A percentile compares a stretch with the other conserved stretches of the same genome.
These are phyloP conservation scores for Triangularia verruculosa DNA, from an alignment of 2,329 filamentous ascomycete species.

Conservation along the genomic window DNA sequence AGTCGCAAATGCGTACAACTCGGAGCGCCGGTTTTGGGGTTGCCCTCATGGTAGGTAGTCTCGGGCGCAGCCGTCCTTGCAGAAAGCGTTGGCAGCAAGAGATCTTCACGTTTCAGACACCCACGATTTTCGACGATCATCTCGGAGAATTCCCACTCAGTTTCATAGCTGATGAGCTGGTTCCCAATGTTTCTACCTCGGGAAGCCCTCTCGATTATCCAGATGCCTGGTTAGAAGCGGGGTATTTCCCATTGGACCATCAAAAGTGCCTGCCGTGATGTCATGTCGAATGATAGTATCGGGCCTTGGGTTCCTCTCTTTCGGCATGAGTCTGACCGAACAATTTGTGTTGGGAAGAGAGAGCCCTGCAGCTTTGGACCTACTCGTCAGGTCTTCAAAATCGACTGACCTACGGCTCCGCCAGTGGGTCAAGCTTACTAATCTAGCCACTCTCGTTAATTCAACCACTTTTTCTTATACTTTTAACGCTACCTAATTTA, in stretches of 20 bases:
- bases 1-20: not conserved
- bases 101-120: not conserved
- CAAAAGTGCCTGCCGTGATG: not conserved
- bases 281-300: not conserved
- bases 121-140: not conserved
- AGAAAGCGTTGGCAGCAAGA: not conserved
- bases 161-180: not conserved
- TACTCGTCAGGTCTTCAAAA: no score
- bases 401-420: no score
- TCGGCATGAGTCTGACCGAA: not conserved
- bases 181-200: not conserved
- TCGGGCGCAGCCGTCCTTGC: not conserved
- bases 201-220: not conserved
- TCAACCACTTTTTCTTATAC: no score
- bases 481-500: no score
- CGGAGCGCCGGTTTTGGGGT: not conserved
- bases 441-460: no score
- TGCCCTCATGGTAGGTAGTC: not conserved
- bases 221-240: not conserved
- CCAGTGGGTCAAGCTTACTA: no score
- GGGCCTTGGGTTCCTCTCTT: not conserved
- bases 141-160: not conserved
- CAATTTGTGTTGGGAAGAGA: not conserved
- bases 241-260: not conserved
- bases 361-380: not conserved